phyloP scores from a whole-genome alignment of 2,329 filamentous ascomycete species.

The Sclerotinia subarctica region DNA sequence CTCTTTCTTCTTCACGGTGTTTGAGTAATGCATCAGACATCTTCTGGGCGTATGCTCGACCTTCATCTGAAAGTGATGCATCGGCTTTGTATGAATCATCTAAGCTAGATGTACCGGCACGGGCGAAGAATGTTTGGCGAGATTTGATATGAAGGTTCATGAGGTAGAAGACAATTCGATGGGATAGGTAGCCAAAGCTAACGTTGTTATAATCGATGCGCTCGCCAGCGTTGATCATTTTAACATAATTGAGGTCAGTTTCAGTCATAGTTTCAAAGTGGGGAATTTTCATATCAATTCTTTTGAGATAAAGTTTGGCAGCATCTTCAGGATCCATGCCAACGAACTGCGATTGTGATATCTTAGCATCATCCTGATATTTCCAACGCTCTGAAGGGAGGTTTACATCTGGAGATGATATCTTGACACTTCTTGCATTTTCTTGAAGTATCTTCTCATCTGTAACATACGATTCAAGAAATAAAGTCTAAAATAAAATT shows the following conservation, averaged over 20 bases:
- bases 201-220: conserved; percentile 95
- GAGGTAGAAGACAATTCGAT: conserved; percentile 97
- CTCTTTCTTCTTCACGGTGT: conserved; percentile 79
- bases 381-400: conserved; percentile 12
- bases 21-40: conserved; percentile 81
- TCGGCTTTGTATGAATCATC: conserved; percentile 92
- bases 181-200: conserved; percentile 92
- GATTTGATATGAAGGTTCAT: conserved; percentile 97
- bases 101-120: conserved; percentile 80
- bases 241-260: conserved; percentile 91
- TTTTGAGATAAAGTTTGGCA: conserved; percentile 82
- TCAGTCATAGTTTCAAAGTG: conserved; percentile 97
- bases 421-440: conserved; percentile 96
- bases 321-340: conserved; percentile 92
- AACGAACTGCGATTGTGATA: conserved; percentile 60
- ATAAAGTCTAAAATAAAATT: conserved; percentile 65
- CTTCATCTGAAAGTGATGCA: conserved; percentile 76
- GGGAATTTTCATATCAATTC: conserved; percentile 89
- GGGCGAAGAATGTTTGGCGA: conserved; percentile 87
- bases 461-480: conserved; percentile 93
- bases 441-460: conserved; percentile 92
- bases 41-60: conserved; percentile 74
- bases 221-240: conserved; percentile 97
- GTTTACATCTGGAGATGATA: conserved; percentile 86
- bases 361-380: conserved; percentile 10